These are phyloP conservation scores for Aspergillus ostianus DNA, from an alignment of 495 filamentous ascomycete species.

Conservation along the genomic window DNA sequence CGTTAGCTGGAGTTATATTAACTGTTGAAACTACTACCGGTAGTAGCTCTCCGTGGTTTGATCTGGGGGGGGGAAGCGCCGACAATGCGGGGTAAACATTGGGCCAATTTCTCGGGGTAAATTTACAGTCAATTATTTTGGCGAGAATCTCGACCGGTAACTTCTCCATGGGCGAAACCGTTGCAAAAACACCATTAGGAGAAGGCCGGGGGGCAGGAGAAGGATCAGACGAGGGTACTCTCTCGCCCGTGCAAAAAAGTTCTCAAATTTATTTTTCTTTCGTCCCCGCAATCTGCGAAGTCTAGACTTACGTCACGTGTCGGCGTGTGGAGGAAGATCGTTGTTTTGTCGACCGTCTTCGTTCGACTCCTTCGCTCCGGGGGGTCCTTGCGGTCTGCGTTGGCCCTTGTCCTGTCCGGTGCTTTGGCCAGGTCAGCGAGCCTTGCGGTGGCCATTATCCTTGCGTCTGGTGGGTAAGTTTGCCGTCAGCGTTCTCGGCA, in stretches of 20 bases:
- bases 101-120: not conserved
- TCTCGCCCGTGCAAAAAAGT: not conserved
- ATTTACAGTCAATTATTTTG: conserved; percentile 71
- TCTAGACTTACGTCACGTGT: conserved; percentile 7
- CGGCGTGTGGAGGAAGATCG: not conserved
- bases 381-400: not conserved
- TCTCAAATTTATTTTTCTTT: not conserved
- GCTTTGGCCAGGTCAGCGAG: too few relatives aligned
- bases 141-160: conserved; percentile 77
- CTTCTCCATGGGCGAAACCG: conserved; percentile 48
- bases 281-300: conserved; percentile 3
- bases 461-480: too few relatives aligned
- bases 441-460: too few relatives aligned
- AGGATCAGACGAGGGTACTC: not conserved
- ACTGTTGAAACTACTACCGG: conserved; percentile 2
- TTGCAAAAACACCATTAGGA: conserved; percentile 33
- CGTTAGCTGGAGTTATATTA: not conserved
- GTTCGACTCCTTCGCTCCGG: not conserved
- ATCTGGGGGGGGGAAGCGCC: conserved; percentile 7
- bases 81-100: conserved; percentile 11
- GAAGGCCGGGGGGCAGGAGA: conserved; percentile 16
- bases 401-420: too few relatives aligned
- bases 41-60: conserved; percentile 15
- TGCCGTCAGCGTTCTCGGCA: too few relatives aligned
- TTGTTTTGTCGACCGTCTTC: not conserved